These are phyloP conservation scores for Coniochaeta prunicola DNA, from an alignment of 2,329 filamentous ascomycete species.

Conservation along the genomic window DNA sequence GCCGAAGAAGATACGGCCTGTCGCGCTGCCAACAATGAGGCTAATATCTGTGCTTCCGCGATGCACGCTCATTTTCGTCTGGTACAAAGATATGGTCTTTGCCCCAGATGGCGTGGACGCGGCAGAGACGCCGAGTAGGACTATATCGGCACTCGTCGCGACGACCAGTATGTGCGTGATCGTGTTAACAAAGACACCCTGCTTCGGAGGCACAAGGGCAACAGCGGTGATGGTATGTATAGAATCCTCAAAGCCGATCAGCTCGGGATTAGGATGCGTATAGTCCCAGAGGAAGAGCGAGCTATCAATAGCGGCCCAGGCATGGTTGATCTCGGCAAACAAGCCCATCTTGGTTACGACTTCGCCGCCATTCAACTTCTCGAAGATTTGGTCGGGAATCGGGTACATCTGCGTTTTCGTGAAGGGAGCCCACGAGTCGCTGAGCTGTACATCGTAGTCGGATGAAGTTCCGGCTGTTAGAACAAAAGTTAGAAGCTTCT, in stretches of 20 bases:
- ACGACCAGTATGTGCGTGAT: constrained; percentile 88
- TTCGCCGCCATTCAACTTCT: constrained; percentile 83
- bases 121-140: constrained; percentile 77
- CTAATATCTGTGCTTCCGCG: constrained; percentile 71
- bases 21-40: constrained; percentile 72
- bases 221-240: constrained; percentile 85
- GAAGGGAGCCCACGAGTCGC: constrained; percentile 72
- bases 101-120: constrained; percentile 60
- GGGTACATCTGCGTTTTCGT: constrained; percentile 80
- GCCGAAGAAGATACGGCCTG: constrained; percentile 89
- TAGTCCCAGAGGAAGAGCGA: constrained; percentile 97
- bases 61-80: constrained; percentile 77
- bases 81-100: constrained; percentile 70
- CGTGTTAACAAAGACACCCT: constrained; percentile 76
- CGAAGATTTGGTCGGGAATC: constrained; percentile 86
- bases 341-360: constrained; percentile 91
- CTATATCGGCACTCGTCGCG: constrained; percentile 77
- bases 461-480: constrained; percentile 74
- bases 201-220: constrained; percentile 75
- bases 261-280: constrained; percentile 80
- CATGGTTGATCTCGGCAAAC: constrained; percentile 90
- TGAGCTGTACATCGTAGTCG: constrained; percentile 73
- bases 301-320: constrained; percentile 94
- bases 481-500: constrained; percentile 11
- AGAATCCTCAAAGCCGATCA: constrained; percentile 89